Evolutionary conservation across 495 filamentous ascomycete species (phyloP).

Genomic region (Hypoxylon intermedium): DNA sequence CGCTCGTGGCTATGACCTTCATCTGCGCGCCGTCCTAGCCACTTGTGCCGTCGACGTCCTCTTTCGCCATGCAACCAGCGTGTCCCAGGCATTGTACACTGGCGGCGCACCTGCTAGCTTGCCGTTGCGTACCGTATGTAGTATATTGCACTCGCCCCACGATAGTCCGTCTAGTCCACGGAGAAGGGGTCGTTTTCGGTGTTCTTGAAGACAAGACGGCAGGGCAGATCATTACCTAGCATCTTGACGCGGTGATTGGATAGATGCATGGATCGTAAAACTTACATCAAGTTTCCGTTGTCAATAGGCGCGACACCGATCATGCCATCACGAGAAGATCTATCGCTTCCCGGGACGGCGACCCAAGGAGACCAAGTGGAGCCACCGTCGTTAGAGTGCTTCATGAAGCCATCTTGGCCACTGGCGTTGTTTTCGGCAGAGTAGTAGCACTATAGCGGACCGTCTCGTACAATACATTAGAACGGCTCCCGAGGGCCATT

Average conservation of each 20-base stretch:
- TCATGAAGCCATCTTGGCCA: constrained; percentile 65
- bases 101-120: constrained; percentile 56
- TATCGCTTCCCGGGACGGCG: constrained; percentile 55
- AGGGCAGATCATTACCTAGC: no score
- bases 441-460: constrained; percentile 65
- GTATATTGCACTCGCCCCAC: constrained; percentile 60
- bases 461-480: constrained; percentile 57
- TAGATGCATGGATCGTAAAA: background rate
- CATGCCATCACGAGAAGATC: constrained; percentile 64
- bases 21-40: constrained; percentile 41
- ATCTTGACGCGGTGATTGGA: background rate
- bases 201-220: constrained; percentile 62
- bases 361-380: constrained; percentile 54
- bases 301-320: constrained; percentile 57
- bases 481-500: constrained; percentile 68
- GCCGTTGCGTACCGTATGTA: constrained; percentile 56
- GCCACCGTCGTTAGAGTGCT: constrained; percentile 60
- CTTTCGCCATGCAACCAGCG: constrained; percentile 67
- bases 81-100: constrained; percentile 63
- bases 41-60: constrained; percentile 49
- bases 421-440: constrained; percentile 59
- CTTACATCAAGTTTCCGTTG: constrained; percentile 46
- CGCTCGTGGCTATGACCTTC: constrained; percentile 49
- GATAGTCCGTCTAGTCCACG: constrained; percentile 61
- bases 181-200: constrained; percentile 55